Percentiles rank a stretch among this genome's conserved stretches.
Evolutionary conservation across 2,329 filamentous ascomycete species (phyloP).

Genomic region (Colletotrichum sp.): DNA sequence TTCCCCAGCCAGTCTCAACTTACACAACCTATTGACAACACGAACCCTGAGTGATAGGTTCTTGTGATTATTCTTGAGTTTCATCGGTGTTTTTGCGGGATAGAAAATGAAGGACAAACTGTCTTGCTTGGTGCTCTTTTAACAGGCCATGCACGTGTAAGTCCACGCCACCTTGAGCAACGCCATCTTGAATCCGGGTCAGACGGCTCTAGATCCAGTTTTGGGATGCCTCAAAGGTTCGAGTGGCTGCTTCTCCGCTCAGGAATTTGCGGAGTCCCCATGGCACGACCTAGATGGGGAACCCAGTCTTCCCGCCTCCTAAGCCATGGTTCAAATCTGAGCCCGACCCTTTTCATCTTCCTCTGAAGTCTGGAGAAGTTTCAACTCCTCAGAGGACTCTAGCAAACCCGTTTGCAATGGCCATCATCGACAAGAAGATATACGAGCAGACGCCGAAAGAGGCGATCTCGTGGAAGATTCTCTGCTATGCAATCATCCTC

Average conservation of each 20-base stretch:
- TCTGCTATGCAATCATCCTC: not conserved
- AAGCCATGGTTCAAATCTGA: not conserved
- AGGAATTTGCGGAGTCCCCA: not conserved
- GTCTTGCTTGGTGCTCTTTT: not conserved
- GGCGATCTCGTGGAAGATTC: not conserved
- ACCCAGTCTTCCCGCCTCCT: not conserved
- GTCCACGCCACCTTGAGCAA: not conserved
- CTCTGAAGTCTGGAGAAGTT: not conserved
- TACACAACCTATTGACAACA: rapidly evolving
- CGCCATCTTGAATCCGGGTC: not conserved
- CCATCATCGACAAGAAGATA: not conserved
- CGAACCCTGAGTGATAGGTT: not conserved
- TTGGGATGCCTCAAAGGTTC: not conserved
- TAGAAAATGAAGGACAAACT: not conserved
- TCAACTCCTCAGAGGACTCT: not conserved
- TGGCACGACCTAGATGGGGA: not conserved
- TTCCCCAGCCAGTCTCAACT: not conserved
- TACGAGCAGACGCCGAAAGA: not conserved
- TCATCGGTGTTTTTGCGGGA: not conserved
- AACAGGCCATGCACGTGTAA: not conserved
- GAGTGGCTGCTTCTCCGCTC: not conserved
- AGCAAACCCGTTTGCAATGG: not conserved
- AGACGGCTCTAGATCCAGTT: not conserved
- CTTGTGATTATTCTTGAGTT: not conserved
- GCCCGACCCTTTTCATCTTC: not conserved